These are phyloP conservation scores for Beta lomatogona DNA, from an alignment of 179 eudicot species.

Conservation along the genomic window DNA sequence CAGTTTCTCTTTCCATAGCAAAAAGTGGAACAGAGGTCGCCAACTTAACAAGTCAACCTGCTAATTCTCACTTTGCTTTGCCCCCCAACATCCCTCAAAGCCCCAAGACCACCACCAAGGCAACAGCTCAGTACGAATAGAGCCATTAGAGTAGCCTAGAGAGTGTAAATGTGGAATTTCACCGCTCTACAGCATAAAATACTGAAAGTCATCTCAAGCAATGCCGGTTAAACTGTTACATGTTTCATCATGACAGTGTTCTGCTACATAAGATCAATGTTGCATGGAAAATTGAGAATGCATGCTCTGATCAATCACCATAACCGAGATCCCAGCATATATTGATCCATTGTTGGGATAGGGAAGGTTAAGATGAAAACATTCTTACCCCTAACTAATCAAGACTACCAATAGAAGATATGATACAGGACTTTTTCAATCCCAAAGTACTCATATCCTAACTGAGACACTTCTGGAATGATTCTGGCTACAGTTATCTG, in stretches of 20 bases:
- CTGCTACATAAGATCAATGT: background rate
- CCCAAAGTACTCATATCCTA: background rate
- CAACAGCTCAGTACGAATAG: background rate
- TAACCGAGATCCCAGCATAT: background rate
- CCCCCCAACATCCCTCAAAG: background rate
- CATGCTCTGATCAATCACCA: background rate
- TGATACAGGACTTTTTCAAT: background rate
- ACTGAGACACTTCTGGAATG: background rate
- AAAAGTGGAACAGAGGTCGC: background rate
- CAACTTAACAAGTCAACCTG: background rate
- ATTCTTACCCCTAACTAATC: background rate
- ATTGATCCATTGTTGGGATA: background rate
- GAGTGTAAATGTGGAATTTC: background rate
- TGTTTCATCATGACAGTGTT: background rate
- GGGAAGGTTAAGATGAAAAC: background rate
- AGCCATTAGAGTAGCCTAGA: background rate
- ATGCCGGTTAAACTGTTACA: background rate
- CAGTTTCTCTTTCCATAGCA: background rate
- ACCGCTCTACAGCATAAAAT: background rate
- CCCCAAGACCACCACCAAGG: background rate
- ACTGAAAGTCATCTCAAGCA: background rate
- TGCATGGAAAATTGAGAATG: background rate
- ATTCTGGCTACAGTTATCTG: background rate
- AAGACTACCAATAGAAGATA: background rate
- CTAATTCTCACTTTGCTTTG: background rate